Evolutionary conservation across 768 basidiomycete species (phyloP), one percentile per base, ranked within the genome.

Genomic region (Tricholoma flavovirens): DNA sequence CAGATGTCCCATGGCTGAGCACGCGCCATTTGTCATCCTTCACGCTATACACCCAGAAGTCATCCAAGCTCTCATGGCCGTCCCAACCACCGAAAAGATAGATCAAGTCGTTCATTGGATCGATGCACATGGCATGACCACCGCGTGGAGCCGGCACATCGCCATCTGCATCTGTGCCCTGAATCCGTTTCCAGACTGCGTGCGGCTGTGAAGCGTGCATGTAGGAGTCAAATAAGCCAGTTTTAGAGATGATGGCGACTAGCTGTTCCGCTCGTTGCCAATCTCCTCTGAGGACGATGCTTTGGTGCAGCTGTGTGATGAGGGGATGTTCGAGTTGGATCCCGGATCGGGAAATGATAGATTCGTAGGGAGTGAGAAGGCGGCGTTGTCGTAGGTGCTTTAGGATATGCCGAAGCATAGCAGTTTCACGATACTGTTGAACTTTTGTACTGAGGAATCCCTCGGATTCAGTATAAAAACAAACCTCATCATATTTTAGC

Each of bases 81-180:
- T 90, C 81, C 83, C 86, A 92, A 0, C 90, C 90, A 1, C 90
- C 90, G 53, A 90, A 82, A 19, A 92, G 76, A 64, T 91, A 91
- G 26, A 92, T 82, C 43, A 79, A 68, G 5, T 81, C 80, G 36
- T 81, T 76, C 7, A 77, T 73, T 21, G 77, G 71, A 63, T 91
- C 89, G 59, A 90, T 81, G 61, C 87, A 90, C 87, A 90, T 89
- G 19, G 87, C 85, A 59, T 92, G 88, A 0, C 90, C 90, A 14
- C 90, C 87, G 0, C 90, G 82, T 45, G 81, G 74, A 22, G 78
- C 75, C 5, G 90, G 90, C 0, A 77, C 68, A 60, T 88, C 86
- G 8, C 83, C 83, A 62, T 86, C 82, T 1, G 81, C 75, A 59
- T 86, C 81, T n/a, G 80, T 76, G 19, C 80, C 86, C 35, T 69